These are phyloP conservation scores for Emydomyces testavorans DNA, from an alignment of 2,329 filamentous ascomycete genomes.

Conservation along the genomic window DNA sequence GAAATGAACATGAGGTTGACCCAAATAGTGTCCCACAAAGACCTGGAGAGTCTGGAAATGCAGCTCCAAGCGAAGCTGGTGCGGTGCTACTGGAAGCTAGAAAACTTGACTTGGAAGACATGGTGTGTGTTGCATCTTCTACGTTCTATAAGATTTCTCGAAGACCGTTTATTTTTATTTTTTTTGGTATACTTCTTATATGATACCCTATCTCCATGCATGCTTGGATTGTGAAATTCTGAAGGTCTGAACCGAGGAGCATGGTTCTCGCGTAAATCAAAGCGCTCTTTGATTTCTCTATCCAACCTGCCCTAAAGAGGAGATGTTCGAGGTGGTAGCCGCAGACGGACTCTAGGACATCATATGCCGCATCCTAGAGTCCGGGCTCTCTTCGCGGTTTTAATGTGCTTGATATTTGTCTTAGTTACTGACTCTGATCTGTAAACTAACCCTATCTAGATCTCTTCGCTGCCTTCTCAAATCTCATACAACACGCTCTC, in stretches of 20 bases:
- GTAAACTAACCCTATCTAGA: conserved; percentile 33
- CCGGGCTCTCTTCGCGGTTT: too few relatives aligned
- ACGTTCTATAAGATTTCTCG: too few relatives aligned
- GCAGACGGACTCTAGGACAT: too few relatives aligned
- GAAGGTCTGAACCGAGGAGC: too few relatives aligned
- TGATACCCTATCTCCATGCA: too few relatives aligned
- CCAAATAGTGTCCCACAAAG: not conserved
- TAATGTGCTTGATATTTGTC: not conserved
- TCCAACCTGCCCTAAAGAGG: too few relatives aligned
- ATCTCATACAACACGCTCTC: conserved; percentile 46
- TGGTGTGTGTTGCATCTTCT: conserved; percentile 32
- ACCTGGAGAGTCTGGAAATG: conserved; percentile 18
- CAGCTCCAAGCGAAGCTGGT: conserved; percentile 14
- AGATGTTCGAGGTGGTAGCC: too few relatives aligned
- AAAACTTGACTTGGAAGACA: conserved; percentile 37
- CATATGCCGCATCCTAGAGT: too few relatives aligned
- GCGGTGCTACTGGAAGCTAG: conserved; percentile 18
- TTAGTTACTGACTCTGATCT: not conserved
- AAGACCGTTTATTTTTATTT: not conserved
- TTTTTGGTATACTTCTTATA: too few relatives aligned
- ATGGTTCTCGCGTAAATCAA: too few relatives aligned
- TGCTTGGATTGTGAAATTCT: too few relatives aligned
- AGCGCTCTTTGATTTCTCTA: too few relatives aligned
- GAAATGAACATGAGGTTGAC: not conserved
- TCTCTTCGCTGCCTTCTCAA: conserved; percentile 46